Base-by-base conservation (phyloP, 805 yeast genomes). In the Pichia heedii region DNA sequence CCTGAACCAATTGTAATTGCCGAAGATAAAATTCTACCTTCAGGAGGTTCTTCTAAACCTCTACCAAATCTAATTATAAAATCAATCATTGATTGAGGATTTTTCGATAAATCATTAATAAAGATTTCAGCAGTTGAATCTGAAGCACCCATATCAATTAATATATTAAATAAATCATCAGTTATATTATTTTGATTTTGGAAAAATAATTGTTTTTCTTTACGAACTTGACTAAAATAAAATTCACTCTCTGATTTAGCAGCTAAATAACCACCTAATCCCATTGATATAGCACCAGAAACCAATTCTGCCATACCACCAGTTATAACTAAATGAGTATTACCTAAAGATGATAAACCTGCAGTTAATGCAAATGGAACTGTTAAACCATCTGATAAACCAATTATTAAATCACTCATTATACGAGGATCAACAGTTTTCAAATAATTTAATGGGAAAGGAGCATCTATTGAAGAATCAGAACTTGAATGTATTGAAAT, bases 321-420 rank as follows among this genome's bases (percentile, higher is more conserved):
- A 22, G 97, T 88, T 48, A 90, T 88, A 41, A 90, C 98, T 50
- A 90, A 74, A 61, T 77, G 83, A 16, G 96, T 70, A 61, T 86
- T 84, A 42, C 98, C 98, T 42, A 90, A 73, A 1, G 94, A 81
- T 1, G 95, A 83, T 44, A 90, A 73, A 39, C 97, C 98, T 0
- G 98, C 97, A 1, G 97, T 93, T 53, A 93, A 73, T 2, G 98
- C 98, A 71, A 90, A 90, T n/a, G 98, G 98, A 34, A 90, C 98
- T 0, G 97, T 90, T 51, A 90, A 73, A 5, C 98, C 98, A 61
- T 90, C 98, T 30, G 93, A 81, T 40, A 90, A 74, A 5, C 98
- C 98, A 57, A 90, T 90, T 52, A 90, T 87, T 44, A 85, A 73
- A 62, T 90, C 97, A 37, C 93, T 81, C 82, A 90, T 85, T 22